Conservation (phyloP, 2,329 filamentous ascomycete genomes). For the Trichoderma sp. region DNA sequence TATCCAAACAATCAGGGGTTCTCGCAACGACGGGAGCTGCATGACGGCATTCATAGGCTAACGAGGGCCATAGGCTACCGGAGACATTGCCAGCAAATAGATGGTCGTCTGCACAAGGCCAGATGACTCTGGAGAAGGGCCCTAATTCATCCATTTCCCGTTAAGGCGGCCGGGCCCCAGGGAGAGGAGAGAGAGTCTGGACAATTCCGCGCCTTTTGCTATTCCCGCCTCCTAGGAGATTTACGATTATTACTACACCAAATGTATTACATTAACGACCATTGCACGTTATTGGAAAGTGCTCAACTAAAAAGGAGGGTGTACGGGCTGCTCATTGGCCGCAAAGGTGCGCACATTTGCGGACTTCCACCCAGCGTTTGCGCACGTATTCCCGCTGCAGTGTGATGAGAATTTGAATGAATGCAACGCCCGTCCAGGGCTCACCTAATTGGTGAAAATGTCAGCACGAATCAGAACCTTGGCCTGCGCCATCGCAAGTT, state of each 20-base stretch:
- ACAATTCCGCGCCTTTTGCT: not conserved
- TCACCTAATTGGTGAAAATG: not conserved
- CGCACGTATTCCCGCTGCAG: not conserved
- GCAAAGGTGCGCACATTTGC: not conserved
- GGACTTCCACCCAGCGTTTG: not conserved
- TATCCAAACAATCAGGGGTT: not conserved
- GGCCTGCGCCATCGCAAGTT: not conserved
- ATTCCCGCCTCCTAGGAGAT: not conserved
- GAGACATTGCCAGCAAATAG: not conserved
- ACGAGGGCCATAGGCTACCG: not conserved
- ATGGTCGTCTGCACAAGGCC: not conserved
- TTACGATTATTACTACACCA: not conserved
- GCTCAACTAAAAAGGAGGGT: not conserved
- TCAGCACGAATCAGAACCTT: constrained; percentile 1
- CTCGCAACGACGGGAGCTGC: not conserved
- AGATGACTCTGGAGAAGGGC: not conserved
- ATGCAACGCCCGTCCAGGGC: not conserved
- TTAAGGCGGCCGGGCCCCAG: not conserved
- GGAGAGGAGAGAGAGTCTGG: not conserved
- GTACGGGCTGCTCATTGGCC: not conserved
- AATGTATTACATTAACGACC: not conserved
- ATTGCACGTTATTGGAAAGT: not conserved
- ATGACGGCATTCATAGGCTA: constrained; percentile 1
- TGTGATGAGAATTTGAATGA: not conserved
- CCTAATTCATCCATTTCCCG: not conserved